A percentile compares a stretch with the other conserved stretches of the same genome.
These are phyloP conservation scores for Yamadazyma blattariae DNA, from an alignment of 1,139 yeast species.

Conservation along the genomic window DNA sequence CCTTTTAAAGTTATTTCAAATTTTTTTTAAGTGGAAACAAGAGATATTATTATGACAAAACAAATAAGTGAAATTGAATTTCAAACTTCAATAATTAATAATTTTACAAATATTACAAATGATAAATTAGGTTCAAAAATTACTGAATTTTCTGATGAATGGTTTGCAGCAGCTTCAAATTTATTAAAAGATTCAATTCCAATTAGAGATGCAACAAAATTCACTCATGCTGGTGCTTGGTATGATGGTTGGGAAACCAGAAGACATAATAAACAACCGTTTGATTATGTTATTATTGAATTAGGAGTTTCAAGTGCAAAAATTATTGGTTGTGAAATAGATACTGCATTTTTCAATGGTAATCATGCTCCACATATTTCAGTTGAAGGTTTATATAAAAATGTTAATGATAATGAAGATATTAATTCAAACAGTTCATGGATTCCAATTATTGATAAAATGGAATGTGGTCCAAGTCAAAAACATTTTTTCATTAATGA, in stretches of 20 bases:
- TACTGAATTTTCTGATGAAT: constrained; percentile 73
- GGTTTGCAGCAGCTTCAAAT: constrained; percentile 94
- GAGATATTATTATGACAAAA: constrained; percentile 24
- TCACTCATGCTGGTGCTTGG: constrained; percentile 90
- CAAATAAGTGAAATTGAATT: constrained; percentile 39
- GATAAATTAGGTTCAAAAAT: constrained; percentile 79
- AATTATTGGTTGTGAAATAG: constrained; percentile 80
- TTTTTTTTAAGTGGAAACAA: no score
- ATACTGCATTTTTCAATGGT: constrained; percentile 90
- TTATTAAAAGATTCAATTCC: constrained; percentile 79
- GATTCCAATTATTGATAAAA: constrained; percentile 65
- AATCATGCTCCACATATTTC: constrained; percentile 90
- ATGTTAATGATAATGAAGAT: constrained; percentile 2
- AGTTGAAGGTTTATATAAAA: constrained; percentile 54
- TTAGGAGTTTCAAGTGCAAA: constrained; percentile 83
- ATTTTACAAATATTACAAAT: constrained; percentile 73
- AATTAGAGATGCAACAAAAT: constrained; percentile 73
- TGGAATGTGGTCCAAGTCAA: constrained; percentile 86
- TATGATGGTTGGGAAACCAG: constrained; percentile 98
- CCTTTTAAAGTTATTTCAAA: no score
- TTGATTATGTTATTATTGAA: constrained; percentile 82
- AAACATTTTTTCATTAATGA: constrained; percentile 75
- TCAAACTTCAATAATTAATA: constrained; percentile 43
- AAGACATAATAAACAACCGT: constrained; percentile 79
- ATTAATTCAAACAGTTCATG: constrained; percentile 34